These are phyloP conservation scores for Stephanodiscus minutulus DNA, from an alignment of 108 stramenopile genomes.

Conservation along the genomic window DNA sequence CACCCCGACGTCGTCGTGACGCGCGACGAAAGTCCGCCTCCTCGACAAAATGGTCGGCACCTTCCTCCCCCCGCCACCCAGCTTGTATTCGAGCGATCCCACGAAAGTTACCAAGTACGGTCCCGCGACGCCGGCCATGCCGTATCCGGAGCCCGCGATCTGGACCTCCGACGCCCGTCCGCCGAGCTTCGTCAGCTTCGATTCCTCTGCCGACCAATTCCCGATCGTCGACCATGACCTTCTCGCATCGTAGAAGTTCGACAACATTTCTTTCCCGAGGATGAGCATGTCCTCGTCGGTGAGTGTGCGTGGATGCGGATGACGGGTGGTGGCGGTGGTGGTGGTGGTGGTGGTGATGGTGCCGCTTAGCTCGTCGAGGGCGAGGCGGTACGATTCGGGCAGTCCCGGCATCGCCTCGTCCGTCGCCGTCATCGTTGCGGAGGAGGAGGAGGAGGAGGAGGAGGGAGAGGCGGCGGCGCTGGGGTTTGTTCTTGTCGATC, in stretches of 20 bases:
- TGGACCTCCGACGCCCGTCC: not conserved
- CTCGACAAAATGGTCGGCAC: not conserved
- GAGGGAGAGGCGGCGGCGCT: too few species aligned
- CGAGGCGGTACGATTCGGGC: not conserved
- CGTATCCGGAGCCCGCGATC: not conserved
- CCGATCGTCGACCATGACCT: not conserved
- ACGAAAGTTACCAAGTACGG: conserved; percentile 16
- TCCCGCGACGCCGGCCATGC: not conserved
- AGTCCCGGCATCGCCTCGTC: too few species aligned
- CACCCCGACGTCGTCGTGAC: not conserved
- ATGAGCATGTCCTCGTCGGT: not conserved
- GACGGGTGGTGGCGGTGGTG: not conserved
- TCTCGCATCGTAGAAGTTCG: not conserved
- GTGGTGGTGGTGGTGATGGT: too few species aligned
- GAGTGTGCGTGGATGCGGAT: not conserved
- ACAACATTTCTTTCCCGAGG: conserved; percentile 11
- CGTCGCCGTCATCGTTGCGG: too few species aligned
- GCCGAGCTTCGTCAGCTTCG: not conserved
- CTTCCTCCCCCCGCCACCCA: not conserved
- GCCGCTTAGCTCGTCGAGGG: conserved; percentile 2
- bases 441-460: too few species aligned
- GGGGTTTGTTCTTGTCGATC: too few species aligned
- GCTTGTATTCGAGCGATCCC: conserved; percentile 7
- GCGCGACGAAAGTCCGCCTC: not conserved
- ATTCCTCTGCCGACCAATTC: conserved; percentile 9